These are phyloP conservation scores for Cymbopogon flexuosus DNA, from an alignment of 202 grass and related monocot species.

Conservation along the genomic window DNA sequence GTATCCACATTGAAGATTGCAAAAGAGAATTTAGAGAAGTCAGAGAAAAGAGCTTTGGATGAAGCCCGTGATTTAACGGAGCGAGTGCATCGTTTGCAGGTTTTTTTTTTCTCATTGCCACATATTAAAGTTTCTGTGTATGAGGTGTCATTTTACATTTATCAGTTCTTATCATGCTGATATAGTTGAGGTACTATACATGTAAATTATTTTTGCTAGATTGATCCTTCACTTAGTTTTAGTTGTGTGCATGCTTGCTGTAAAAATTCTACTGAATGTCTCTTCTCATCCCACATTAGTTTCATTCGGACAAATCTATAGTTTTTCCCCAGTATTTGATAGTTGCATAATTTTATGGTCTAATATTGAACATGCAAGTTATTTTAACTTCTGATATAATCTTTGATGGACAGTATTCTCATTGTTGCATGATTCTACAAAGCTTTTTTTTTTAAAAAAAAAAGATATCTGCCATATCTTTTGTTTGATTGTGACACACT, in stretches of 20 bases:
- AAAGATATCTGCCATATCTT: background rate
- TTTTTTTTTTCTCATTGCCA: background rate
- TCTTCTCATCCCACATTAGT: no score
- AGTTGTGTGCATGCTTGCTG: no score
- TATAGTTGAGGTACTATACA: slow-evolving; percentile 3
- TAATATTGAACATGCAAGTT: background rate
- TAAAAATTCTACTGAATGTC: background rate
- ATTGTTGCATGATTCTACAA: no score
- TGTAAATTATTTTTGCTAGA: background rate
- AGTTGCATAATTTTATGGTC: background rate
- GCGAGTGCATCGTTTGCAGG: slow-evolving; percentile 88
- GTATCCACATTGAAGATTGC: slow-evolving; percentile 74
- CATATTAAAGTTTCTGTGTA: background rate
- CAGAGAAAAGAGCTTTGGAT: slow-evolving; percentile 74
- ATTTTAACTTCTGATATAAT: no score
- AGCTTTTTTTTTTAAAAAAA: background rate
- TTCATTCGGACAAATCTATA: no score
- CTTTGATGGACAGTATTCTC: background rate
- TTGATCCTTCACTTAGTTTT: background rate
- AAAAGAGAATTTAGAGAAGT: slow-evolving; percentile 68
- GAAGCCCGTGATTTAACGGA: slow-evolving; percentile 59
- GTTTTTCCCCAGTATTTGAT: background rate
- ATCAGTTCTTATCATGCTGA: background rate
- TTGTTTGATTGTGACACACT: background rate
- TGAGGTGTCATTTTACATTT: background rate